Evolutionary conservation across 2,329 filamentous ascomycete genomes (phyloP).

Genomic region (Ceratocystiopsis minuta): DNA sequence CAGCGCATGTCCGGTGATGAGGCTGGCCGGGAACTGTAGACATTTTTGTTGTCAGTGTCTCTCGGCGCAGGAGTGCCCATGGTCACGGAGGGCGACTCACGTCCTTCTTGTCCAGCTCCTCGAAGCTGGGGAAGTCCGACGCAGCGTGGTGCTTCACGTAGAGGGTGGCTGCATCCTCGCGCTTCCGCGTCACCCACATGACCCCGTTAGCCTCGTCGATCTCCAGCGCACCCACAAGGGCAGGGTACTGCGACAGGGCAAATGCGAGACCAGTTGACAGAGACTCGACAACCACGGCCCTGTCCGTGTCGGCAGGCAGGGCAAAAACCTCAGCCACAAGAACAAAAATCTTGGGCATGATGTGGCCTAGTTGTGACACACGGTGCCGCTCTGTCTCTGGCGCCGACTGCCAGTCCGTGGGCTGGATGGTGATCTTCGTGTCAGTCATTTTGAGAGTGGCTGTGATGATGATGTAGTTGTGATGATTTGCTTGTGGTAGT

Average conservation of each 20-base stretch:
- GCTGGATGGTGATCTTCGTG: background rate
- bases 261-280: background rate
- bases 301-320: background rate
- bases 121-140: conserved; percentile 2
- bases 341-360: conserved; percentile 6
- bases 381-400: background rate
- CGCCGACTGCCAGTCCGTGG: conserved; percentile 1
- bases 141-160: conserved; percentile 1
- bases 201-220: conserved; percentile 2
- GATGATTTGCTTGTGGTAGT: no score
- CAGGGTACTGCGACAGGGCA: conserved; percentile 3
- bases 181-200: conserved; percentile 3
- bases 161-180: background rate
- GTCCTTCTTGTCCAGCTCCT: conserved; percentile 1
- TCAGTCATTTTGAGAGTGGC: no score
- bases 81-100: background rate
- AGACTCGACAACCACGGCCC: background rate
- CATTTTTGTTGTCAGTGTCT: background rate
- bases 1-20: background rate
- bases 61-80: background rate
- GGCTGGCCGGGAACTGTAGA: conserved; percentile 3
- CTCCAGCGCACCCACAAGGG: conserved; percentile 1
- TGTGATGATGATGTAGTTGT: no score
- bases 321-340: conserved; percentile 4
- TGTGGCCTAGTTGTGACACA: conserved; percentile 2